Evolutionary conservation across 192 early-diverging fungal species (phyloP), one percentile per base, ranked within the genome.

Genomic region (Radiomyces spectabilis): DNA sequence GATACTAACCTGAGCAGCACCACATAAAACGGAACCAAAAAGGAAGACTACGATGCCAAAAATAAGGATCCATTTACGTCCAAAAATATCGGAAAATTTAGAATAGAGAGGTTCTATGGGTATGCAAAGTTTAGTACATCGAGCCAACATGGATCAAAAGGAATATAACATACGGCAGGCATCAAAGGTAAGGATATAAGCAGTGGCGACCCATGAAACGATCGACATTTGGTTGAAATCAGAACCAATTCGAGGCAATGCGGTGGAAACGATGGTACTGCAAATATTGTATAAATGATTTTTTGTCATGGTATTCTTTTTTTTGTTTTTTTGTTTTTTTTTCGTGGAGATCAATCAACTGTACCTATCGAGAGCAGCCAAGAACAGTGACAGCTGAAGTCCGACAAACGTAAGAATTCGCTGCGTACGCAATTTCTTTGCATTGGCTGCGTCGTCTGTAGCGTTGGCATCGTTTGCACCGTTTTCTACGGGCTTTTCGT

Each of bases 31-130:
- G 0, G 87, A 90, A 3, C 94, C 94, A 6, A 85, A 44, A 48
- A 84, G 77, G 60, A 98, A 98, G 25, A 93, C 55, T 22, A 72
- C 43, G 32, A 92, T 80, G 1, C 89, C 86, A 30, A 81, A 74
- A 0, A 94, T 51, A 25, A 97, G 81, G n/a, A 79, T 78, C n/a
- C 65, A 46, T 58, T 92, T 87, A 30, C 76, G 63, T 18, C 80
- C 80, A 60, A 94, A 87, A 53, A 95, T 95, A 57, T 98, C 94
- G 41, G 88, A 81, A 49, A 96, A 77, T 57, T 89, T 84, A 40
- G 88, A 42, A 84, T 89, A 65, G 74, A 93, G 4, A 78, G 63
- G 47, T 33, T 70, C 60, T 68, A 34, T n/a, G n/a, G n/a, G n/a
- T n/a, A n/a, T n/a, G n/a, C n/a, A n/a, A n/a, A n/a, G n/a, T n/a